Conservation (phyloP, 805 yeast genomes). For the Pichia heedii region DNA sequence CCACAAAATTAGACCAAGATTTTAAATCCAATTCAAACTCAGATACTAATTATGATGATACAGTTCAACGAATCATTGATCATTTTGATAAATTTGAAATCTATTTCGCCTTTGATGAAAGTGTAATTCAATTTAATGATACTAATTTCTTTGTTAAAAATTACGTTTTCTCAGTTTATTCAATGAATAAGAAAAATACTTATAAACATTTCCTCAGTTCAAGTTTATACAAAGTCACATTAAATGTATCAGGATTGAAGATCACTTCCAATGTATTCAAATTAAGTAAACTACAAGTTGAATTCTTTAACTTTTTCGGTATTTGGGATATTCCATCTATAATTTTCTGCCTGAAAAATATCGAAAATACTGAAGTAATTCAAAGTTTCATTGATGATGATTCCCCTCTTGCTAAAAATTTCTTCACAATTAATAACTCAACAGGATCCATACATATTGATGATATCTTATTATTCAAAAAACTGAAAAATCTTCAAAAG, state of each 20-base stretch:
- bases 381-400: slow-evolving; percentile 9
- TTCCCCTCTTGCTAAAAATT: slow-evolving; percentile 16
- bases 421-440: slow-evolving; percentile 15
- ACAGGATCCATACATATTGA: slow-evolving; percentile 12
- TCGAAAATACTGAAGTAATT: slow-evolving; percentile 9
- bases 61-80: slow-evolving; percentile 2
- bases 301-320: slow-evolving; percentile 13
- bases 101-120: slow-evolving; percentile 12
- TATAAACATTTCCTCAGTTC: slow-evolving; percentile 1
- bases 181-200: slow-evolving; percentile 5
- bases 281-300: slow-evolving; percentile 5
- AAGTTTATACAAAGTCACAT: slow-evolving; percentile 9
- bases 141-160: slow-evolving; percentile 6
- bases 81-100: slow-evolving; percentile 4
- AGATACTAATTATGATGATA: too few species aligned
- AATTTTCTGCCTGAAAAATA: slow-evolving; percentile 5
- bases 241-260: slow-evolving; percentile 9
- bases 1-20: not conserved
- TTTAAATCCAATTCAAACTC: not conserved
- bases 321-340: slow-evolving; percentile 7
- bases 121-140: not conserved
- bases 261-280: not conserved
- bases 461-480: slow-evolving; percentile 7
- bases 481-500: not conserved
- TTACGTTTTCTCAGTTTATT: slow-evolving; percentile 7